These are phyloP conservation scores for Jacaranda copaia DNA, from an alignment of 257 asterid species.

Conservation along the genomic window DNA sequence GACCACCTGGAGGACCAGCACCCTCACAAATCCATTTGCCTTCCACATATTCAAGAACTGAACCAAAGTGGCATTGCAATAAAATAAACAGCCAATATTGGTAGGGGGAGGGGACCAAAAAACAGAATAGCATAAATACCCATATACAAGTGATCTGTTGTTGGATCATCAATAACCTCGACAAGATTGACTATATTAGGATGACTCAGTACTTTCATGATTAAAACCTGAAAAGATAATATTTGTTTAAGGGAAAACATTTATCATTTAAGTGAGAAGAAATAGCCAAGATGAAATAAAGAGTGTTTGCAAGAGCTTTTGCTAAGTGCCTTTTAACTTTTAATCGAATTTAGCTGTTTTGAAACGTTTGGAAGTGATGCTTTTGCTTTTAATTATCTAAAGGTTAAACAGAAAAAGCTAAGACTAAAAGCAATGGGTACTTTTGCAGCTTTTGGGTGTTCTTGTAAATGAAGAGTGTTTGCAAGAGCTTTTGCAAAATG, in stretches of 20 bases:
- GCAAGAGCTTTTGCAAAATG: too few species aligned
- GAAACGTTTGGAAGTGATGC: background rate
- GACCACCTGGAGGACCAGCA: conserved; percentile 75
- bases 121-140: conserved; percentile 60
- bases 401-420: too few species aligned
- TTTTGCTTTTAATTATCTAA: too few species aligned
- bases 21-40: conserved; percentile 94
- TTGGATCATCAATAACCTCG: conserved; percentile 97
- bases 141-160: conserved; percentile 91
- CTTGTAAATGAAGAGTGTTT: too few species aligned
- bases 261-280: conserved; percentile 19
- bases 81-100: conserved; percentile 31
- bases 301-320: background rate
- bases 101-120: conserved; percentile 25
- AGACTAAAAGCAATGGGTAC: too few species aligned
- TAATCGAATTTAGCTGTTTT: background rate
- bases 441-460: too few species aligned
- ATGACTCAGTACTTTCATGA: conserved; percentile 92
- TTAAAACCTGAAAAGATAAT: conserved; percentile 65
- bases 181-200: conserved; percentile 94
- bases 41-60: conserved; percentile 97
- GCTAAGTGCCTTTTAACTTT: background rate
- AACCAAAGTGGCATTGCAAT: conserved; percentile 34
- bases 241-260: background rate
- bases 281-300: conserved; percentile 13